These are phyloP conservation scores for Agrocybe pediades DNA, from an alignment of 768 basidiomycete species.

Conservation along the genomic window DNA sequence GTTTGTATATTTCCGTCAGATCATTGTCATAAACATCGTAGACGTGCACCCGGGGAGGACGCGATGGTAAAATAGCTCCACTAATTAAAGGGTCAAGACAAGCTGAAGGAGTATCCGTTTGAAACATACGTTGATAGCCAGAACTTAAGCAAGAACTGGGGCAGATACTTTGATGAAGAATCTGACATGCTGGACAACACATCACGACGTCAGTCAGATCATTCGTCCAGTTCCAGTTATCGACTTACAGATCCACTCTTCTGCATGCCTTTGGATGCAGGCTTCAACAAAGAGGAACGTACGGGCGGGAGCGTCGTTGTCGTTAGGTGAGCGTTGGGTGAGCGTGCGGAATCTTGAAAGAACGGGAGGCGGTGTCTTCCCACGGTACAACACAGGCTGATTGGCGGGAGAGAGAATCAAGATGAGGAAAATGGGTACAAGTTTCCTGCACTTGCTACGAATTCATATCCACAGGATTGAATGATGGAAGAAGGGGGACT, in stretches of 20 bases:
- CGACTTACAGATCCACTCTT: neutral
- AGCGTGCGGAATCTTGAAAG: neutral
- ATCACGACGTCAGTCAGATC: neutral
- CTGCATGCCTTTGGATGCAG: slow-evolving; percentile 7
- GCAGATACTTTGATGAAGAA: slow-evolving; percentile 38
- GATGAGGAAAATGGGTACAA: too few relatives aligned
- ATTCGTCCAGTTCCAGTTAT: neutral
- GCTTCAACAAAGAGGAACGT: neutral
- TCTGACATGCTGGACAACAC: slow-evolving; percentile 16
- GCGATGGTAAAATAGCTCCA: slow-evolving; percentile 25
- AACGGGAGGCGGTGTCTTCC: slow-evolving; percentile 13
- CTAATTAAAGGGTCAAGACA: slow-evolving; percentile 7
- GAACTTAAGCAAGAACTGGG: slow-evolving; percentile 49
- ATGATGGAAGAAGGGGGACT: too few relatives aligned
- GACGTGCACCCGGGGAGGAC: slow-evolving; percentile 45
- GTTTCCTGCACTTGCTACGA: too few relatives aligned
- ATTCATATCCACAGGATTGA: too few relatives aligned
- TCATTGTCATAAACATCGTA: slow-evolving; percentile 56
- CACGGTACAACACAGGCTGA: neutral
- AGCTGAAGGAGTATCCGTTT: neutral
- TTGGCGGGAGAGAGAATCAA: too few relatives aligned
- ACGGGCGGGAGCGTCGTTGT: neutral
- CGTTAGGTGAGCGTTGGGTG: neutral
- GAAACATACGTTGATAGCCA: slow-evolving; percentile 46
- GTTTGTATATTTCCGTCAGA: slow-evolving; percentile 44